These are phyloP conservation scores for Monascus purpureus DNA, from an alignment of 495 filamentous ascomycete genomes.

Conservation along the genomic window DNA sequence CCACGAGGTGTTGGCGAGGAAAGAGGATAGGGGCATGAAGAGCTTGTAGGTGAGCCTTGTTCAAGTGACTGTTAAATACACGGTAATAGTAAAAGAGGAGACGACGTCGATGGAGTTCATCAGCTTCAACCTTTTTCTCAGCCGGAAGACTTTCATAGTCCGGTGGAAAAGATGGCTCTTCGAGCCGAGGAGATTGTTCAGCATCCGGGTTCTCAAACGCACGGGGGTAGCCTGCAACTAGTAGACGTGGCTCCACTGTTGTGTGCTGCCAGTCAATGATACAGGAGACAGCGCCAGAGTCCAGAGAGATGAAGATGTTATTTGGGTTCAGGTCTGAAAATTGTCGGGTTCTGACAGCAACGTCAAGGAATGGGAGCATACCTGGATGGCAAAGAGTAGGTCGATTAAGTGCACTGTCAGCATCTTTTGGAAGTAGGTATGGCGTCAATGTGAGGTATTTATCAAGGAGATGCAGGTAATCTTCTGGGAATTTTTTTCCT, in stretches of 20 bases:
- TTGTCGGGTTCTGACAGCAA: too few relatives aligned
- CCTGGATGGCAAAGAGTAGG: background rate
- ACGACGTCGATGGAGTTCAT: conserved; percentile 11
- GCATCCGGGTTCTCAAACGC: conserved; percentile 10
- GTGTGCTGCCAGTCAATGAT: conserved; percentile 19
- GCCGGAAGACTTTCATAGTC: conserved; percentile 4
- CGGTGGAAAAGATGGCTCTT: conserved; percentile 7
- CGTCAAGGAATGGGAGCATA: too few relatives aligned
- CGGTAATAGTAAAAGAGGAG: conserved; percentile 11
- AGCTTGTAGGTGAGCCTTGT: conserved; percentile 9
- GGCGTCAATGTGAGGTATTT: conserved; percentile 10
- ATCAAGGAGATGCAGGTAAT: conserved; percentile 7
- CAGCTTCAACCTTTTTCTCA: conserved; percentile 6
- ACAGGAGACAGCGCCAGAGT: conserved; percentile 9
- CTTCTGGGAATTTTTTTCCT: conserved; percentile 6
- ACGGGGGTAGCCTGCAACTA: conserved; percentile 11
- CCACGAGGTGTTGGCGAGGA: conserved; percentile 11
- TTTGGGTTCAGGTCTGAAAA: conserved; percentile 11
- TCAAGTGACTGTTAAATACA: conserved; percentile 10
- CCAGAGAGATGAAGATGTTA: conserved; percentile 13
- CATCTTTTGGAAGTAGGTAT: conserved; percentile 1
- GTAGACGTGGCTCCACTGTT: conserved; percentile 6
- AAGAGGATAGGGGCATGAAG: conserved; percentile 9
- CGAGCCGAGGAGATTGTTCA: conserved; percentile 4
- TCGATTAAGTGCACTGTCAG: background rate